Conservation (phyloP, 208 protist genomes). For the Crithidia mellificae region DNA sequence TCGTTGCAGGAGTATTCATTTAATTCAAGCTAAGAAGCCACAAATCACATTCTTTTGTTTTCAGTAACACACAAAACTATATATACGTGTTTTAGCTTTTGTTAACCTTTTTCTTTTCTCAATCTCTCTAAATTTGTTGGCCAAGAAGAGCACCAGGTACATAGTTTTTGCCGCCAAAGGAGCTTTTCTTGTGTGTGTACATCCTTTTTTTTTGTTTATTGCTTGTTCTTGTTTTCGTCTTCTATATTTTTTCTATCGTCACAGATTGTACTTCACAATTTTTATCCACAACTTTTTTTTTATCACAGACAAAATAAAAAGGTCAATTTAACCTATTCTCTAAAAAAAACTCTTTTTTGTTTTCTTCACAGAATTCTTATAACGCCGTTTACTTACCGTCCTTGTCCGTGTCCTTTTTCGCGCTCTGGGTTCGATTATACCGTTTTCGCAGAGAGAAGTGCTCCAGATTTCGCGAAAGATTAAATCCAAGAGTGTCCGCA, state of each 20-base stretch:
- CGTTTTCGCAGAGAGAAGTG: background rate
- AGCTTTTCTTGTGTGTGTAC: no score
- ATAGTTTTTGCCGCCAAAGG: no score
- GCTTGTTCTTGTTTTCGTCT: background rate
- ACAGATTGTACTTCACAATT: slow-evolving; percentile 3
- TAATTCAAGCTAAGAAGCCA: no score
- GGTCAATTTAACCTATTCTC: slow-evolving; percentile 3
- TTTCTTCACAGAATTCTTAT: slow-evolving; percentile 3
- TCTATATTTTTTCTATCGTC: slow-evolving; percentile 15
- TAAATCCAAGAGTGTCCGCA: no score
- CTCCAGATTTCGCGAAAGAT: no score
- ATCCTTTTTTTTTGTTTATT: background rate
- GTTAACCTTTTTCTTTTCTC: slow-evolving; percentile 11
- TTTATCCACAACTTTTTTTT: background rate
- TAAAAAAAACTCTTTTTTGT: background rate
- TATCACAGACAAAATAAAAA: background rate
- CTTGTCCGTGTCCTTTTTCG: background rate
- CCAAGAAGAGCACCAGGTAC: no score
- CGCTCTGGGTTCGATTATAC: background rate
- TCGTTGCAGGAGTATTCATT: no score
- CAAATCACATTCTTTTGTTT: no score
- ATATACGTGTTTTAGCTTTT: background rate
- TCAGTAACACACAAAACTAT: no score
- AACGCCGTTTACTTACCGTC: background rate
- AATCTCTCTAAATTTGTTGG: no score